Evolutionary conservation across 2,329 filamentous ascomycete species (phyloP), one percentile per base, ranked within the genome.

Genomic region (Fusarium tricinctum): DNA sequence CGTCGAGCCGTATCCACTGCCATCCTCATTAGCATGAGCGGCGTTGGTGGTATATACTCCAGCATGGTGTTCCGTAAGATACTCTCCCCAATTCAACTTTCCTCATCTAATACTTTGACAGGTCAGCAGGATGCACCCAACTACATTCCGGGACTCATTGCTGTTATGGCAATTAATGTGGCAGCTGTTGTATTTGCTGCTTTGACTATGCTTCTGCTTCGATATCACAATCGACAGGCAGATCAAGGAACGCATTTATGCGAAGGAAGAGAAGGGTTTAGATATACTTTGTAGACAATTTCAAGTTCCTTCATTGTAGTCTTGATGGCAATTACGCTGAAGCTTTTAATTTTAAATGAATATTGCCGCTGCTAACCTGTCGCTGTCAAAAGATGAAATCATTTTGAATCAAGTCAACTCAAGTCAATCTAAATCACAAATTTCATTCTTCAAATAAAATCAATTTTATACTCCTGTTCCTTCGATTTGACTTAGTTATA

Each of bases 51-150:
- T 0, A 69, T 69, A 5, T 69, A 69, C 6, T 69, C 55, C 0
- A 69, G 66, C 66, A 69, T 69, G 66, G 66, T 69, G 0, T 69
- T 69, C 5, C 66, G 66, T 69, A 55, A 66, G 66, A 3, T 1
- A 1, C 12, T 6, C 1, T 1, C 1, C 3, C 8, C 3, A 2
- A 4, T n/a, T 9, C 7, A 1, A 30, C 4, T 4, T 1, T 14
- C 1, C 6, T 0, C 1, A n/a, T 14, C 23, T 35, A 44, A 47
- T 15, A 3, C 14, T 6, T 0, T 1, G 1, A 0, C 1, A 69
- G 66, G 66, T 0, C 66, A 69, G 8, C 66, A 69, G 6, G 60
- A 69, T 3, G 66, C 66, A 2, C 66, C 66, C 1, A 69, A 69
- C 8, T 69, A 66, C 2, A 47, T 69, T 0, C 66, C 66, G 0